phyloP scores from a whole-genome alignment of 495 filamentous ascomycete genomes.

The Tuber melanosporum region DNA sequence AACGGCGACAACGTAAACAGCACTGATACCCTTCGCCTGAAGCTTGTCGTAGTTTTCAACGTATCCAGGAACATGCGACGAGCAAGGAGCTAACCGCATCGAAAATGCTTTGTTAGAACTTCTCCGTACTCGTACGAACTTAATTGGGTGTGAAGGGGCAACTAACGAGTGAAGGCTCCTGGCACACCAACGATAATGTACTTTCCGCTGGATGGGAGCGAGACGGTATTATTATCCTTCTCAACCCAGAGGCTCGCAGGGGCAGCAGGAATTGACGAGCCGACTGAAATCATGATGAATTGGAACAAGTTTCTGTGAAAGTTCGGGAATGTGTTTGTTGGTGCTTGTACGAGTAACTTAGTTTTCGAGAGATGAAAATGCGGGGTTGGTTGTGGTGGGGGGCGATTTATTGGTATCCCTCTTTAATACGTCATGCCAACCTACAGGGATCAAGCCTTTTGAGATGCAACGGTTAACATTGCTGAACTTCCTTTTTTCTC shows the following conservation, averaged over 20 bases:
- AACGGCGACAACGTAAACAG: slow-evolving; percentile 36
- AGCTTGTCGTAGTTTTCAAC: slow-evolving; percentile 24
- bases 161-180: slow-evolving; percentile 40
- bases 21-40: slow-evolving; percentile 27
- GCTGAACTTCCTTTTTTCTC: neutral
- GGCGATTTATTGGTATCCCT: neutral
- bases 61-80: slow-evolving; percentile 37
- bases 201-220: slow-evolving; percentile 32
- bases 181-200: slow-evolving; percentile 39
- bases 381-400: neutral
- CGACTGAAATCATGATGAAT: slow-evolving; percentile 26
- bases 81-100: slow-evolving; percentile 34
- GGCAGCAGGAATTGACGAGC: slow-evolving; percentile 26
- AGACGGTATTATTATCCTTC: slow-evolving; percentile 17
- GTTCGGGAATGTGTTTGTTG: neutral
- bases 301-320: neutral
- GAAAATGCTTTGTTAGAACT: slow-evolving; percentile 4
- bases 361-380: neutral
- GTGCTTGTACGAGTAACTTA: no score
- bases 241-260: slow-evolving; percentile 38
- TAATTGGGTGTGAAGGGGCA: neutral
- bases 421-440: neutral
- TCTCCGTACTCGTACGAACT: neutral
- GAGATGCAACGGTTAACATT: neutral
- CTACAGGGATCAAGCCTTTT: neutral